phyloP scores from a whole-genome alignment of 192 early-diverging fungal genomes.

The Entomortierella chlamydospora region DNA sequence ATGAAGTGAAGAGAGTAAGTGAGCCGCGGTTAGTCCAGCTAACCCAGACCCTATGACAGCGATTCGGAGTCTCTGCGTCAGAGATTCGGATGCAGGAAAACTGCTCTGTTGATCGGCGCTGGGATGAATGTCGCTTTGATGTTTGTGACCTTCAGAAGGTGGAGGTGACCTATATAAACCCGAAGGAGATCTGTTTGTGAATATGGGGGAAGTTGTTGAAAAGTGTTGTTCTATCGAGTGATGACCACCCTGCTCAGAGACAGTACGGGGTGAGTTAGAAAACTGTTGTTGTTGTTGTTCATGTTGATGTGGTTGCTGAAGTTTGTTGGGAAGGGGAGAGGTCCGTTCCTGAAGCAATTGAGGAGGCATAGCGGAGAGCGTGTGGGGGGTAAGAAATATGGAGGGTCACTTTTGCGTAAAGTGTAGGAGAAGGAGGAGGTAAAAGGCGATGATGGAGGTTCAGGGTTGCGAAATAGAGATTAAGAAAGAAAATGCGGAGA shows the following conservation, averaged over 20 bases:
- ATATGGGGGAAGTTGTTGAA: too few species aligned
- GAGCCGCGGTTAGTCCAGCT: slow-evolving; percentile 58
- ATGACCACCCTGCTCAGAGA: neutral
- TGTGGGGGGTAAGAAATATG: neutral
- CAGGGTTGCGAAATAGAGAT: too few species aligned
- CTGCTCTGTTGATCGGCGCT: neutral
- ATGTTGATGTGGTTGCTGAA: neutral
- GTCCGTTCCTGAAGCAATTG: neutral
- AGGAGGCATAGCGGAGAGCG: neutral
- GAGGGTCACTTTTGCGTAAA: neutral
- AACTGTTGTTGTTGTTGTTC: too few species aligned
- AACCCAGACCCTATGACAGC: slow-evolving; percentile 64
- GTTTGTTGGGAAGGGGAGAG: neutral
- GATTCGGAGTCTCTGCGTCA: slow-evolving; percentile 27
- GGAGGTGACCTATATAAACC: too few species aligned
- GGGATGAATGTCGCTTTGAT: too few species aligned
- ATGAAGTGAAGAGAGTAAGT: slow-evolving; percentile 51
- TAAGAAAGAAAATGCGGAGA: too few species aligned
- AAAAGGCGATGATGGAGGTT: neutral
- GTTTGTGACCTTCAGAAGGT: too few species aligned
- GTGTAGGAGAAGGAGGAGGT: too few species aligned
- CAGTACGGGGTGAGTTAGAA: neutral
- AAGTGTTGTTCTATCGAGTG: neutral
- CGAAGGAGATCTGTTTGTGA: too few species aligned
- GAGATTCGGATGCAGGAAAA: neutral